Base-by-base conservation (phyloP, 2,329 filamentous ascomycete species). In the Aureobasidium namibiae region DNA sequence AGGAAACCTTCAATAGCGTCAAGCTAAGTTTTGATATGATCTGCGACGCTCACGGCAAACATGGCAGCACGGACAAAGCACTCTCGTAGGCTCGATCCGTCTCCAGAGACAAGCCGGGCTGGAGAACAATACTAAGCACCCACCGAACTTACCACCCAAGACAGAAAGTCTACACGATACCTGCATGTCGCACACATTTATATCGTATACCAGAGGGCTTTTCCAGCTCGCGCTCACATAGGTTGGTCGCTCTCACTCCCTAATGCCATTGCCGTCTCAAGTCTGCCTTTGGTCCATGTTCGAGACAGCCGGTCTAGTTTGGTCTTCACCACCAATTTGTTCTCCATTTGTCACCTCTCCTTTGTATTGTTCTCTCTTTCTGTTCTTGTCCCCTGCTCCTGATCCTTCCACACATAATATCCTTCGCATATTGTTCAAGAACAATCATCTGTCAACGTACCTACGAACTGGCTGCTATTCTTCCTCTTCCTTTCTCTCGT, bases 91-190 rank as follows among this genome's bases (percentile, higher is more conserved):
- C 42, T 9, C 8, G 8, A 18, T 3, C 23, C 23, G 34, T 13
- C 16, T n/a, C 29, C 34, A 39, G 23, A 52, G 23, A 54, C 34
- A 36, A 42, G 50, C 24, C 14, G 10, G 26, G 50, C 42, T 48
- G n/a, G 41, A 60, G 61, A 63, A 63, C 60, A 63, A 63, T 62
- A 62, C 61, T 54, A 62, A 62, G 60, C 57, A 29, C 36, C 23
- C 36, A 13, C 10, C 31, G 26, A 31, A 45, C 7, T 29, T n/a
- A n/a, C 11, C 44, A 50, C 24, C 16, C 29, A 38, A 44, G 29
- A 59, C 45, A 31, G 26, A 1, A 34, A 10, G 11, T 4, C 2
- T 18, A 41, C 21, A 8, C 23, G 2, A 26, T 16, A 41, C 1
- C 13, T 50, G 9, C 38, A 42, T 59, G 56, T 49, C 45, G 56